Conservation (phyloP, 1,139 yeast genomes). For the Hyphopichia wangnamkhiaoensis region DNA sequence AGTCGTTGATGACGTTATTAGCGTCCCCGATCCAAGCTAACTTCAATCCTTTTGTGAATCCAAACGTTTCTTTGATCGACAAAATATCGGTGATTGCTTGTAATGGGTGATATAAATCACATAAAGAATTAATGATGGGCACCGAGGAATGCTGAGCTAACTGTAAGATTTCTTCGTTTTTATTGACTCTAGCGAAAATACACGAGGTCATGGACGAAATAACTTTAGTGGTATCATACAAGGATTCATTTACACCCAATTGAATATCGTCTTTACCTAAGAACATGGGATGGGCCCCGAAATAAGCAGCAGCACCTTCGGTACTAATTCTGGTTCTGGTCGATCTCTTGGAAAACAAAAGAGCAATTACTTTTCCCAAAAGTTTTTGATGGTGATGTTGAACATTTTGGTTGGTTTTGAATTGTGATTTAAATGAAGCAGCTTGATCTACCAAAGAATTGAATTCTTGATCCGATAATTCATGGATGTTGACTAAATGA, state of each 20-base stretch:
- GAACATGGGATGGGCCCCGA: conserved; percentile 97
- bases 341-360: conserved; percentile 85
- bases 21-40: conserved; percentile 97
- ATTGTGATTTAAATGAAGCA: conserved; percentile 49
- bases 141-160: conserved; percentile 75
- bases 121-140: conserved; percentile 89
- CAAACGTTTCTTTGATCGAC: conserved; percentile 81
- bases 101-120: conserved; percentile 91
- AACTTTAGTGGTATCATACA: conserved; percentile 85
- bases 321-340: conserved; percentile 93
- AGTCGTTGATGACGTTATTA: conserved; percentile 90
- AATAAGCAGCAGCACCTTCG: conserved; percentile 91
- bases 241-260: conserved; percentile 88
- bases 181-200: conserved; percentile 91
- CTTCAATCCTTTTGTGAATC: conserved; percentile 61
- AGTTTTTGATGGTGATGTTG: conserved; percentile 48
- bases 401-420: conserved; percentile 27
- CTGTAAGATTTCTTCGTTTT: conserved; percentile 78
- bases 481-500: conserved; percentile 72
- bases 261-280: conserved; percentile 96
- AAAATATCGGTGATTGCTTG: conserved; percentile 92
- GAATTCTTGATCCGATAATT: conserved; percentile 63
- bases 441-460: conserved; percentile 62
- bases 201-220: conserved; percentile 94
- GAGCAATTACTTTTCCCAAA: conserved; percentile 78